These are phyloP conservation scores for Lepiota subincarnata DNA, from an alignment of 768 basidiomycete species.

Conservation along the genomic window DNA sequence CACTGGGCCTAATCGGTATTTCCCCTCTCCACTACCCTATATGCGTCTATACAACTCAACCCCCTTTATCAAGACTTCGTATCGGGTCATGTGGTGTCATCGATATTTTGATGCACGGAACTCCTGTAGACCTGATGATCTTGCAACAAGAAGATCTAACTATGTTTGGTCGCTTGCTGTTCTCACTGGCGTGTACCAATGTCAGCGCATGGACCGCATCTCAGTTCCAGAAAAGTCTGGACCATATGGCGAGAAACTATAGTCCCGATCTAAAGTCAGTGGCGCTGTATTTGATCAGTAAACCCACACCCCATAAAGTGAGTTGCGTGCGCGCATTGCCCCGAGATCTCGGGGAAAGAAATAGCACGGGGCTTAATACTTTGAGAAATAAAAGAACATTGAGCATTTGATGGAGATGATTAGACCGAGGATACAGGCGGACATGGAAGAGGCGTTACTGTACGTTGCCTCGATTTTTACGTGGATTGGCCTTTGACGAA, in stretches of 20 bases:
- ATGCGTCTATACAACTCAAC: background rate
- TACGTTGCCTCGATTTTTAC: constrained; percentile 23
- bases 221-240: constrained; percentile 70
- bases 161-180: constrained; percentile 81
- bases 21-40: background rate
- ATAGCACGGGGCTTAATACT: too few species aligned
- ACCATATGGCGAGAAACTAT: constrained; percentile 69
- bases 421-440: constrained; percentile 62
- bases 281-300: constrained; percentile 71
- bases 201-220: constrained; percentile 52
- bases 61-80: constrained; percentile 52
- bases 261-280: constrained; percentile 80
- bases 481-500: too few species aligned
- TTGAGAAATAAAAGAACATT: constrained; percentile 47
- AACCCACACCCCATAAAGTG: constrained; percentile 64
- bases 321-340: too few species aligned
- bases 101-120: constrained; percentile 79
- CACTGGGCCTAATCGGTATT: constrained; percentile 83
- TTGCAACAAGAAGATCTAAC: constrained; percentile 87
- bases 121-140: constrained; percentile 50
- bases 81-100: constrained; percentile 83
- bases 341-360: too few species aligned
- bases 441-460: constrained; percentile 83
- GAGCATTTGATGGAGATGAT: constrained; percentile 81
- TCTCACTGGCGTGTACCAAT: constrained; percentile 73